Conservation (phyloP, 768 basidiomycete genomes). For the Mycena polygramma region DNA sequence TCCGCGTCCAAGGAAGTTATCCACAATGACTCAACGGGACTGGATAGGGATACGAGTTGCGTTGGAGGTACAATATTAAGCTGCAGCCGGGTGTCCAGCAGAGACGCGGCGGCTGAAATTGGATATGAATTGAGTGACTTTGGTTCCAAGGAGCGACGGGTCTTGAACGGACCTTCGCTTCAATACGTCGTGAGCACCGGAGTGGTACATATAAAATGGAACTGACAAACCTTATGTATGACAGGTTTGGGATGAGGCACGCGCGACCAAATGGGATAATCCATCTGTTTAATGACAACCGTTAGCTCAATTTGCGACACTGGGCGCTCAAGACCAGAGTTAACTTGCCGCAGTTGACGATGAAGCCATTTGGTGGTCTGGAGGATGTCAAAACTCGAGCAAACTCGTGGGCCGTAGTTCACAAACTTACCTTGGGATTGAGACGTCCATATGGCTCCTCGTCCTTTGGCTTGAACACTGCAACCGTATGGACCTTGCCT, state of each 20-base stretch:
- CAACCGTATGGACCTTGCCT: conserved; percentile 82
- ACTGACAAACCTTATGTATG: conserved; percentile 17
- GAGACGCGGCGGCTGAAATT: conserved; percentile 84
- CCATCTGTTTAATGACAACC: conserved; percentile 53
- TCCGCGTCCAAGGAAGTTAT: background rate
- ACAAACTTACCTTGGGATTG: conserved; percentile 79
- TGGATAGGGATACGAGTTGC: conserved; percentile 85
- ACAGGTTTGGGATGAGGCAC: conserved; percentile 88
- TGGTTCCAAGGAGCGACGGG: background rate
- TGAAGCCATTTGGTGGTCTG: conserved; percentile 93
- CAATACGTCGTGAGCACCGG: background rate
- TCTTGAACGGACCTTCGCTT: conserved; percentile 29
- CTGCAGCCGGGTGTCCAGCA: conserved; percentile 80
- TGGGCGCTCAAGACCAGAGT: no score
- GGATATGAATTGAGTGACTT: background rate
- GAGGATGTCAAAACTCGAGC: background rate
- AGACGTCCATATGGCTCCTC: conserved; percentile 91
- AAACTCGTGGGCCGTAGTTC: conserved; percentile 8
- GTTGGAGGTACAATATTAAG: conserved; percentile 90
- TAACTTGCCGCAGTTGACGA: conserved; percentile 72
- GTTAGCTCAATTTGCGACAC: no score
- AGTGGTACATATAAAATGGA: background rate
- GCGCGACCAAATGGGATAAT: conserved; percentile 92
- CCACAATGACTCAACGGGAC: conserved; percentile 62
- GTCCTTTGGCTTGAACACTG: conserved; percentile 70